A percentile compares a stretch with the other conserved stretches of the same genome.
Evolutionary conservation across 371 early-diverging fungal genomes (phyloP).

Genomic region (Rhizopus microsporus): DNA sequence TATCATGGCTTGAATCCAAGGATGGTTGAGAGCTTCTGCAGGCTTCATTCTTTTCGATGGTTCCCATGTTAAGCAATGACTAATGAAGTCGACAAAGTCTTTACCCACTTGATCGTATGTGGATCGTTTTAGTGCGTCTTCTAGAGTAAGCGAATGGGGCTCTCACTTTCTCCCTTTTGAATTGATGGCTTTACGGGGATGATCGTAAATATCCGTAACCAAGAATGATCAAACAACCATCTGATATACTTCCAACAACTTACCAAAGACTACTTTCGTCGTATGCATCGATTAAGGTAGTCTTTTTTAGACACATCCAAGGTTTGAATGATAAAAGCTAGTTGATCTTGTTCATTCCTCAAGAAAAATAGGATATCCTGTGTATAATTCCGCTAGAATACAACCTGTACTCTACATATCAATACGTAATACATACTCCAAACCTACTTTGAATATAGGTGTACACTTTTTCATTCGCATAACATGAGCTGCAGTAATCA

Average conservation of each 20-base stretch:
- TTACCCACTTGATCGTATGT: constrained; percentile 55
- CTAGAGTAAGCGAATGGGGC: constrained; percentile 72
- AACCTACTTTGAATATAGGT: constrained; percentile 40
- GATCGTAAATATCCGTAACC: constrained; percentile 56
- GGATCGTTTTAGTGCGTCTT: constrained; percentile 57
- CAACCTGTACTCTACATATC: constrained; percentile 99
- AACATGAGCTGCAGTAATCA: constrained; percentile 90
- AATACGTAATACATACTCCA: constrained; percentile 82
- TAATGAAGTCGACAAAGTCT: constrained; percentile 80
- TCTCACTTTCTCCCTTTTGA: constrained; percentile 84
- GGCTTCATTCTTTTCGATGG: constrained; percentile 83
- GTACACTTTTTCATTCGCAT: constrained; percentile 59
- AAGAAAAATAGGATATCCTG: constrained; percentile 91
- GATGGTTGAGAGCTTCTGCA: constrained; percentile 74
- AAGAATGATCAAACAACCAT: neutral
- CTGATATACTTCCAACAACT: constrained; percentile 9
- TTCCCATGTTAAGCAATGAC: constrained; percentile 83
- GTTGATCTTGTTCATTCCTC: constrained; percentile 93
- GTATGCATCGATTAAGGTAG: constrained; percentile 67
- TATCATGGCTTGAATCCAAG: too few species aligned
- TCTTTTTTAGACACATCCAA: constrained; percentile 72
- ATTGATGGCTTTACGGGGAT: constrained; percentile 73
- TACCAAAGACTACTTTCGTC: constrained; percentile 80
- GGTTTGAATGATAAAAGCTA: constrained; percentile 90
- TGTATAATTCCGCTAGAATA: constrained; percentile 92